Base-by-base conservation (phyloP, 2,329 filamentous ascomycete genomes). In the Phaeosphaeriaceae sp. region DNA sequence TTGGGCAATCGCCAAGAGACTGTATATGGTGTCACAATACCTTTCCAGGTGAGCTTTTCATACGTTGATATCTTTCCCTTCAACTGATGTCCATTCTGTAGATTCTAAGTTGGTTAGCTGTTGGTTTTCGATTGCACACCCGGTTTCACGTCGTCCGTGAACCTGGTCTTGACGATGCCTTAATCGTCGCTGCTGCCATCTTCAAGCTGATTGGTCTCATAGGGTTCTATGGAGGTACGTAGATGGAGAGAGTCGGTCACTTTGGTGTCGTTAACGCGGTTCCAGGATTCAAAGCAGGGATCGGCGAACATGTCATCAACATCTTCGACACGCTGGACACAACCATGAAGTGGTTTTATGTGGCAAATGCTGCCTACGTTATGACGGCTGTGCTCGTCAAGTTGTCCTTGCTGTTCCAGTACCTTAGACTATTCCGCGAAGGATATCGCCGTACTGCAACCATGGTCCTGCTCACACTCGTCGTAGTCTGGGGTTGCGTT, bases 101-200 rank as follows among this genome's bases (percentile, higher is more conserved):
- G 72, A 36, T 73, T 3, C 20, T 75, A 9, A 60, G 64, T 27
- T 73, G 67, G 70, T 2, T 61, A 19, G 67, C 70, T 19, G 69
- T 74, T 17, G 47, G 55, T 24, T 62, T 69, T 48, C 70, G 72
- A 45, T 57, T 75, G 15, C 65, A 73, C 45, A 71, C 67, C 48
- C 64, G 71, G n/a, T 53, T 71, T 15, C 58, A 55, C 19, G 52
- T 73, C 2, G 58, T 73, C 17, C 66, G 68, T 27, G 66, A 74
- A 24, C 68, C 69, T 5, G 70, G 75, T n/a, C 71, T 71, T 66
- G 74, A 77, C 53, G 75, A 77, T 48, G 51, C 70, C n/a, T 65
- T 75, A 5, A 72, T 77, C 22, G 57, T 73, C 11, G 40, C 75
- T 17, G 71, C 70, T 19, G 64, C 60, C 13, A 9, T 72, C 1